Base-by-base conservation (phyloP, 2,329 filamentous ascomycete genomes). In the Phaeoacremonium minimum region DNA sequence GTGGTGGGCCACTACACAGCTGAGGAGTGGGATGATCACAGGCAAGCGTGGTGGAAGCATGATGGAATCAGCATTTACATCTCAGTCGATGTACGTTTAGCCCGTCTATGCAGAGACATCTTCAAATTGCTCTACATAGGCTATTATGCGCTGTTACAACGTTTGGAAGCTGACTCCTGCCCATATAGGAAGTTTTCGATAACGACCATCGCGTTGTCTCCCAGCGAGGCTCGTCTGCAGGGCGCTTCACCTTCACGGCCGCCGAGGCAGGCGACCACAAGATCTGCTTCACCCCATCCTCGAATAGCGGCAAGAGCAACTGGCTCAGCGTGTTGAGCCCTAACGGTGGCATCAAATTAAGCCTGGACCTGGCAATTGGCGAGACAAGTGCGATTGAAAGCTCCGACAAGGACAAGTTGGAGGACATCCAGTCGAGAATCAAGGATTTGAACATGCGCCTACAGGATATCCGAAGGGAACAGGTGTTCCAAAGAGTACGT, bases 161-260 rank as follows among this genome's bases (percentile, higher is more conserved):
- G n/a, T n/a, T n/a, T n/a, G n/a, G n/a, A n/a, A n/a, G n/a, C n/a
- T n/a, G n/a, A n/a, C n/a, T n/a, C 32, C 29, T n/a, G 18, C 9
- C 11, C 32, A 9, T 28, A 38, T 43, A 85, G 77, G 93, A 98
- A 72, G 77, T 85, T 55, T 98, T 98, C 66, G 90, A 97, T 75
- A 91, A 94, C 64, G 85, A 97, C 71, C 93, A 98, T 77, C 89
- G 90, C 46, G 86, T 98, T 44, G 87, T 97, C 45, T 87, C 83
- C 47, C 88, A 95, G 65, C 83, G 84, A 43, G 90, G 91, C 52
- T 65, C 75, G 29, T 66, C 78, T 42, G 69, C 76, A 30, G 90
- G 93, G 50, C 85, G 86, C 56, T 97, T 97, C 73, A 96, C 91
- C 55, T 97, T 98, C 76, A 89, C 83, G 48, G 87, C 93, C 35